Evolutionary conservation across 768 basidiomycete species (phyloP), one percentile per base, ranked within the genome.

Genomic region (Chalciporus chontae): DNA sequence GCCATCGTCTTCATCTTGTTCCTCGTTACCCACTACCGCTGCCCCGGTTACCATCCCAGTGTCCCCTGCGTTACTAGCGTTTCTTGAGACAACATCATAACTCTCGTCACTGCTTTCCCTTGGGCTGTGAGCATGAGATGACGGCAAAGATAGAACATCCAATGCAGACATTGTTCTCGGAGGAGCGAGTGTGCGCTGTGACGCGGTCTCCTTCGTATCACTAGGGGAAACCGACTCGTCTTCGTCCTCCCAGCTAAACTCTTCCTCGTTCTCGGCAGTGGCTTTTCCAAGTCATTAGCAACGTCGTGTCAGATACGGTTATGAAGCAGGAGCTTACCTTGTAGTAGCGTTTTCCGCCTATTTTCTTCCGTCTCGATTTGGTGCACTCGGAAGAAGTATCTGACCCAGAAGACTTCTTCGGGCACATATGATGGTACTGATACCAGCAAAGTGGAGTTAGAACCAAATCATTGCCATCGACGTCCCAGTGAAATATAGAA

Each of bases 161-260:
- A 47, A 58, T 39, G 38, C 27, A 29, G 56, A 59, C 8, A 24
- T 47, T 21, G 40, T 54, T 57, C 50, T 57, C 29, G 57, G 57
- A 40, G 61, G 68, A 17, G 53, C 61, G 10, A 60, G 59, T 26
- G 58, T 65, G 37, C 55, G 63, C 36, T 61, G 56, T 27, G 66
- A 57, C 38, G 58, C 6, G 8, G 38, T 10, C 17, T 52, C 45
- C 48, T 53, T 56, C 15, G 51, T 32, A 45, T 57, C 56, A 3
- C 48, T 51, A 7, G 57, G 43, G 13, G 66, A 46, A 11, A 43
- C 50, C n/a, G 62, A 56, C 39, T 87, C 86, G n/a, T 91, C 90
- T n/a, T 94, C 91, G 44, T 90, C 90, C 63, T 94, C 92, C 92
- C 92, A 95, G 59, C 81, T 87, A 68, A 95, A 93, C 51, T 90